Evolutionary conservation across 306 rosid genomes (phyloP), one percentile per base, ranked within the genome.

Genomic region (Gynostemma pentaphyllum): DNA sequence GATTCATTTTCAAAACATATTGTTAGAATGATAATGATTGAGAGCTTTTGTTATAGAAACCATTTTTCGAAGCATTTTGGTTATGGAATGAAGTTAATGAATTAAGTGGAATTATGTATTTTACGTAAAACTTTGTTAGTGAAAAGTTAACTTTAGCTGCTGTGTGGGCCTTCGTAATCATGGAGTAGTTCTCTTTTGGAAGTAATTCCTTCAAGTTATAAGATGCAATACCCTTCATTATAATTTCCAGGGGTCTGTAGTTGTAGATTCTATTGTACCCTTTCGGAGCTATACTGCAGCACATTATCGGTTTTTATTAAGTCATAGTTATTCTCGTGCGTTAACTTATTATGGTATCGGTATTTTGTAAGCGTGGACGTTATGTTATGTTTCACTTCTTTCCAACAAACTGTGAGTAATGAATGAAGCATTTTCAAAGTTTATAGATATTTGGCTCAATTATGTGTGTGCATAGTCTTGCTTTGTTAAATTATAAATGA

Each of bases 121-220:
- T 22, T 60, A 23, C 32, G 3, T 41, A 48, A 37, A 14, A 13
- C 5, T 40, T 60, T 39, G 49, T 39, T 14, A 37, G 48, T 60
- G n/a, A 40, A 60, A 39, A 39, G 49, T 39, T 8, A n/a, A 60
- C 66, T 39, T 7, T 61, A 61, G 49, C 34, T 40, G 49, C 18
- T 61, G 44, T 15, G 66, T 61, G 66, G 49, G 49, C 66, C 66
- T 61, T 23, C 44, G 7, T 61, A 40, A 39, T 61, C 49, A 61
- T 61, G 39, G 66, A 6, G 66, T 13, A 1, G 32, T 10, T 29
- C 46, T 18, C 7, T 1, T 59, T 37, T 59, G 62, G 2, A 37
- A 36, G 27, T 55, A 32, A 44, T 18, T 16, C 45, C 32, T 12
- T 32, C 44, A 8, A 30, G 32, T 21, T 59, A 59, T 59, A 59